Conservation (phyloP, 805 yeast species). For the Danielozyma ontarioensis region DNA sequence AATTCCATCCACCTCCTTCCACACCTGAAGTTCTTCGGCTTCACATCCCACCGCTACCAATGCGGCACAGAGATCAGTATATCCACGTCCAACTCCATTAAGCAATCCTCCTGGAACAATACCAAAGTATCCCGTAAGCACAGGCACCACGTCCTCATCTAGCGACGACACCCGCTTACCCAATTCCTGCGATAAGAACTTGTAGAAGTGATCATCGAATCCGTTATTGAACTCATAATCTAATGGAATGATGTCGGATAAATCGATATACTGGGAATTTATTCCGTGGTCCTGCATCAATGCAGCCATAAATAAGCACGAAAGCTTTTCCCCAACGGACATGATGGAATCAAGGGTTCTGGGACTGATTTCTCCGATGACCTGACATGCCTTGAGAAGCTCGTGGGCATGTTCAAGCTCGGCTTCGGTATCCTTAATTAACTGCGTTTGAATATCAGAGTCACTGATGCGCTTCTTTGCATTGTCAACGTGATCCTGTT, state of each 20-base stretch:
- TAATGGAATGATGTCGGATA: constrained; percentile 65
- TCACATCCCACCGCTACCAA: constrained; percentile 86
- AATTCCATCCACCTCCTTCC: constrained; percentile 99
- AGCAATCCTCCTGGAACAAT: constrained; percentile 92
- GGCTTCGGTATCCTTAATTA: constrained; percentile 52
- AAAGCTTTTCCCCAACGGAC: constrained; percentile 90
- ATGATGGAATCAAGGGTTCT: constrained; percentile 85
- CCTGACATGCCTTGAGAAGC: constrained; percentile 78
- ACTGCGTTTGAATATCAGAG: constrained; percentile 41
- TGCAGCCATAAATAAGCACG: constrained; percentile 85
- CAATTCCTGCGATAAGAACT: constrained; percentile 47
- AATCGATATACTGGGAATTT: constrained; percentile 71
- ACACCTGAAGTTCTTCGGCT: constrained; percentile 93
- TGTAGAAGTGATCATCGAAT: constrained; percentile 64
- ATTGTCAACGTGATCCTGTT: constrained; percentile 73
- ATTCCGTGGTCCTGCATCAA: constrained; percentile 80
- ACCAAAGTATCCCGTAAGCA: constrained; percentile 94
- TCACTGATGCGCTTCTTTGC: constrained; percentile 52
- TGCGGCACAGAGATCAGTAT: constrained; percentile 97
- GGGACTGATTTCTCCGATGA: constrained; percentile 86
- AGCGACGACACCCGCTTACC: constrained; percentile 44
- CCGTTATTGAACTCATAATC: constrained; percentile 53
- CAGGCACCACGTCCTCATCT: constrained; percentile 59
- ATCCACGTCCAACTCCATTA: constrained; percentile 94
- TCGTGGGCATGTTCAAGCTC: constrained; percentile 69